Conservation (phyloP, 352 stramenopile species). For the Pythium periplocum region DNA sequence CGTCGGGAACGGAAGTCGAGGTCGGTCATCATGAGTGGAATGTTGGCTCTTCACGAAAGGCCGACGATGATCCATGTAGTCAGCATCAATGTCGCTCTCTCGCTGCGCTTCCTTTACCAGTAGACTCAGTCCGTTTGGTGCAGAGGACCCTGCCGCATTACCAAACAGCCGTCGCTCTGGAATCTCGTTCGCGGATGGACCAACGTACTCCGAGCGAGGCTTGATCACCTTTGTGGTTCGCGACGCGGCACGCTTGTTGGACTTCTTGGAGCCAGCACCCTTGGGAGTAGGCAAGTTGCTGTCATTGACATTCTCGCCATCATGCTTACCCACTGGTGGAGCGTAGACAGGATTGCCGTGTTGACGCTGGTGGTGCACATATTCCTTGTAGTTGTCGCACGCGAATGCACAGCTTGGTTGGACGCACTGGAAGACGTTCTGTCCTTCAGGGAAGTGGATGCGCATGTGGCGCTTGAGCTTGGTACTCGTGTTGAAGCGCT, state of each 20-base stretch:
- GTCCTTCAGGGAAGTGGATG: slow-evolving; percentile 77
- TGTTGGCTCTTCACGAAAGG: slow-evolving; percentile 3
- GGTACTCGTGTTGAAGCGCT: slow-evolving; percentile 85
- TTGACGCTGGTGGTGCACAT: not conserved
- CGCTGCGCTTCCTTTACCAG: slow-evolving; percentile 14
- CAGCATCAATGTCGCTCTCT: slow-evolving; percentile 4
- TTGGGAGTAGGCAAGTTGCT: slow-evolving; percentile 6
- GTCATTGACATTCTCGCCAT: slow-evolving; percentile 12
- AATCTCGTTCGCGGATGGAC: too few relatives aligned
- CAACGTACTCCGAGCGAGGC: too few relatives aligned
- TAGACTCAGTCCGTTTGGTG: slow-evolving; percentile 9
- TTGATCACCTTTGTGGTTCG: not conserved
- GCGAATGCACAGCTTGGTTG: not conserved
- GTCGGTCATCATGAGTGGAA: slow-evolving; percentile 27
- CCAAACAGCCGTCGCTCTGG: too few relatives aligned
- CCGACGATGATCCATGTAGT: slow-evolving; percentile 10
- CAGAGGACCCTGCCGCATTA: not conserved
- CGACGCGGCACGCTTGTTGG: slow-evolving; percentile 4
- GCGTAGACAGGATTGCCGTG: slow-evolving; percentile 10
- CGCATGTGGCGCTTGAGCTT: slow-evolving; percentile 89
- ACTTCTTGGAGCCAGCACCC: not conserved
- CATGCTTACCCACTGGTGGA: slow-evolving; percentile 1
- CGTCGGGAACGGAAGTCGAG: slow-evolving; percentile 51
- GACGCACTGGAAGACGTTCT: slow-evolving; percentile 72
- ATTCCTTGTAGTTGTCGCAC: not conserved